Base-by-base conservation (phyloP, 257 asterid species). In the Rauvolfia tetraphylla region DNA sequence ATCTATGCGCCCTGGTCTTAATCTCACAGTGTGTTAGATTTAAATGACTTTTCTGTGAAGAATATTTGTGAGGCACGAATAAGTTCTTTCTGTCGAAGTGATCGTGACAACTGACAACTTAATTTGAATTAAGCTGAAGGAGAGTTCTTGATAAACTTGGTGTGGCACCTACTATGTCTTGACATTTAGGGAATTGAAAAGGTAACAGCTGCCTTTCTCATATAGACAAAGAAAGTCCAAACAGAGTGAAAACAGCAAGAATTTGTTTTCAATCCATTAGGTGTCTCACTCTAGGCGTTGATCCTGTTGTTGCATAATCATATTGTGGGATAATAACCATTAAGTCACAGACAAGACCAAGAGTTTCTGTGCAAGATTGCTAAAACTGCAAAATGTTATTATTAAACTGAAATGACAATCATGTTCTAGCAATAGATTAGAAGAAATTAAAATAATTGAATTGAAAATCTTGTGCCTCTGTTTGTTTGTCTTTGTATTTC, bases 41-140 rank as follows among this genome's bases (percentile, higher is more conserved):
- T 54, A 15, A 61, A 61, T 12, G 68, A 2, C 18, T 33, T 63
- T 1, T 10, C 69, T 63, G 69, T 62, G 42, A 33, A 63, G 69
- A 33, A 14, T 33, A 33, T 63, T 63, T 17, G 42, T 63, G 17
- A 31, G 44, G 10, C 25, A 17, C 33, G 68, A 62, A 14, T 62
- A 31, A 4, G 31, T 62, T 62, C 69, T 59, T 5, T 33, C 61
- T 22, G 41, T 17, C 1, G n/a, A 62, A 33, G 33, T 29, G 69
- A 62, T 29, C 33, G 69, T 62, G 69, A 34, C 42, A 62, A 62
- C 66, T 62, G 69, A 34, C 42, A 62, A 62, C 66, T 59, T 25
- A 59, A 59, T 33, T 61, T 62, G n/a, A 63, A 59, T 38, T 10
- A 27, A 63, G 41, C 3, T 31, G 68, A 63, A 63, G 3, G 23